These are phyloP conservation scores for Spiraea crenata DNA, from an alignment of 331 rosid genomes.

Conservation along the genomic window DNA sequence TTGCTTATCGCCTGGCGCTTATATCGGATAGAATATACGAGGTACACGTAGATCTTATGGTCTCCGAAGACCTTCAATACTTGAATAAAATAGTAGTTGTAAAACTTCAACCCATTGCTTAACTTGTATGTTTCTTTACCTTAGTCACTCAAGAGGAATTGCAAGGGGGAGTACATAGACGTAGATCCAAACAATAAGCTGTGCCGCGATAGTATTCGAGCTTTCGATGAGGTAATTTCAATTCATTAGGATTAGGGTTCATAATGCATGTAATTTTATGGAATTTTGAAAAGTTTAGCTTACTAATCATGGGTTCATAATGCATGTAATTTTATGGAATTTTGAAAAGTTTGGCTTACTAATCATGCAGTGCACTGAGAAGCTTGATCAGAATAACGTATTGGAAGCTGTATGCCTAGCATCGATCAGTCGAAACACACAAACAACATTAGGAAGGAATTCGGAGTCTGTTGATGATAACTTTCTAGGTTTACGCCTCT, in stretches of 20 bases:
- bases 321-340: no score
- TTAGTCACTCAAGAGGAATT: slow-evolving; percentile 11
- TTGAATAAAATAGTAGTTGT: neutral
- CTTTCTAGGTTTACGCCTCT: neutral
- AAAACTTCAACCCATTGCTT: neutral
- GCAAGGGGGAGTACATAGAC: slow-evolving; percentile 3
- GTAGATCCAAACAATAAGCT: slow-evolving; percentile 13
- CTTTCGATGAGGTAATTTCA: slow-evolving; percentile 4
- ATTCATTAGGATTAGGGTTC: no score
- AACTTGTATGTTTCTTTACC: neutral
- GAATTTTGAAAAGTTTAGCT: no score
- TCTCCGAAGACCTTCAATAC: neutral
- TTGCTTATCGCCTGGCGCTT: slow-evolving; percentile 6
- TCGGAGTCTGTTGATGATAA: neutral
- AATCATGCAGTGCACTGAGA: slow-evolving; percentile 14
- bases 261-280: no score
- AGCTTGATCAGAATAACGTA: slow-evolving; percentile 9
- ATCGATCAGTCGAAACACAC: no score
- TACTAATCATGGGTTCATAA: neutral
- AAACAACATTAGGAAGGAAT: no score
- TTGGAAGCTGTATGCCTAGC: slow-evolving; percentile 2
- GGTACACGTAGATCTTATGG: neutral
- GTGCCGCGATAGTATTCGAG: slow-evolving; percentile 8
- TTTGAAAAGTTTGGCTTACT: neutral
- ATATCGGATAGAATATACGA: slow-evolving; percentile 14